These are phyloP conservation scores for Russula dissimulans DNA, from an alignment of 768 basidiomycete species.

Conservation along the genomic window DNA sequence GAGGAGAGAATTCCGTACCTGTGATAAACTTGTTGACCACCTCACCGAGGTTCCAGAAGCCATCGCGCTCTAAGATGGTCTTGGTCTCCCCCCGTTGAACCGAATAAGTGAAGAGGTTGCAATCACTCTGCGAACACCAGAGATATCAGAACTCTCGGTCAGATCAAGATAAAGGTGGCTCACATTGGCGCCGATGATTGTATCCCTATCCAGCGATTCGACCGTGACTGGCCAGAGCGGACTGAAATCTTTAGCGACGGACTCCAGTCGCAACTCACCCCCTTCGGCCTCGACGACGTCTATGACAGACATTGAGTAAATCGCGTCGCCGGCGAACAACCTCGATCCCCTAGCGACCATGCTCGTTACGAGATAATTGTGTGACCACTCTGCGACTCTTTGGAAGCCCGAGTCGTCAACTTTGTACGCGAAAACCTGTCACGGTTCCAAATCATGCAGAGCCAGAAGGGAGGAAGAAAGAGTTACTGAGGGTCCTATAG, in stretches of 20 bases:
- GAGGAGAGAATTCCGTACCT: slow-evolving; percentile 31
- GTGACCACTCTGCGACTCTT: slow-evolving; percentile 56
- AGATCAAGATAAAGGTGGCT: slow-evolving; percentile 24
- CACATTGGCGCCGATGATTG: slow-evolving; percentile 70
- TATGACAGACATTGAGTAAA: slow-evolving; percentile 70
- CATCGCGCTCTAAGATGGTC: slow-evolving; percentile 48
- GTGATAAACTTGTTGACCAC: slow-evolving; percentile 65
- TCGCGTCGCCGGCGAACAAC: slow-evolving; percentile 69
- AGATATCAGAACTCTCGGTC: background rate
- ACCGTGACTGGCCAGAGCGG: slow-evolving; percentile 67
- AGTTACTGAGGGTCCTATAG: slow-evolving; percentile 69
- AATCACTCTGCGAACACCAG: slow-evolving; percentile 39
- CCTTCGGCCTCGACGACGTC: slow-evolving; percentile 34
- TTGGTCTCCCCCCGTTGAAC: slow-evolving; percentile 37
- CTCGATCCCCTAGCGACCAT: slow-evolving; percentile 46
- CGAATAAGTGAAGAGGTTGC: slow-evolving; percentile 59
- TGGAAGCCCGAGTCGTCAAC: slow-evolving; percentile 37
- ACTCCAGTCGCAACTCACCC: slow-evolving; percentile 28
- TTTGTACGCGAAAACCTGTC: slow-evolving; percentile 28
- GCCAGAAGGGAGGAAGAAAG: background rate
- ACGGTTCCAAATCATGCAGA: background rate
- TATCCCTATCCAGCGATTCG: slow-evolving; percentile 44
- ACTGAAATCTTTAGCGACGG: slow-evolving; percentile 63
- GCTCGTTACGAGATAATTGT: slow-evolving; percentile 71
- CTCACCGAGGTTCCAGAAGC: slow-evolving; percentile 68